Conservation (phyloP, 768 basidiomycete genomes). For the Lentinula edodes region DNA sequence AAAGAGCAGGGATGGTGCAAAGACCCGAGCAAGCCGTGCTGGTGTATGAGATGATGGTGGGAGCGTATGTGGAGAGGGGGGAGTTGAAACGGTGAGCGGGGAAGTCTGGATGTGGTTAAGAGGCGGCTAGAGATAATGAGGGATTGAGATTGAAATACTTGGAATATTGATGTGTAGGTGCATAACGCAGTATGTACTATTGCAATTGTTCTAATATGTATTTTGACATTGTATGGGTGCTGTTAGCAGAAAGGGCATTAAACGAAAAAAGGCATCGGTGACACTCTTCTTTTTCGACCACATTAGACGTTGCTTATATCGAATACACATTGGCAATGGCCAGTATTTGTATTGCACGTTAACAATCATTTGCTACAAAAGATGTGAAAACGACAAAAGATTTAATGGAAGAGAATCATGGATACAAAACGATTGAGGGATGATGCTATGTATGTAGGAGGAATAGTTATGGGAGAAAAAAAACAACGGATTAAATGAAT, state of each 20-base stretch:
- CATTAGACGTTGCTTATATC: too few species aligned
- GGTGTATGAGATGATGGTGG: constrained; percentile 54
- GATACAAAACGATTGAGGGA: not conserved
- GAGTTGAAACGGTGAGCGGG: not conserved
- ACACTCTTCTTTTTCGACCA: too few species aligned
- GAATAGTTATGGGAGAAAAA: not conserved
- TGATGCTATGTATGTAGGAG: not conserved
- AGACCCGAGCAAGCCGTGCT: constrained; percentile 56
- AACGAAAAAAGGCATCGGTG: too few species aligned
- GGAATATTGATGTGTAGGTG: too few species aligned
- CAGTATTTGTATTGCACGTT: too few species aligned
- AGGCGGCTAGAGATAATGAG: too few species aligned
- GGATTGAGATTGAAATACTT: too few species aligned
- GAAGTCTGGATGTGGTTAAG: not conserved
- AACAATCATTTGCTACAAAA: not conserved
- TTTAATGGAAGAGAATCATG: not conserved
- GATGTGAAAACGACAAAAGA: not conserved
- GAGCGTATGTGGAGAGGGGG: not conserved
- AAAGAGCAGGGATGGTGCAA: constrained; percentile 80
- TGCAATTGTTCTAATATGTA: too few species aligned
- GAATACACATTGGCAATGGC: not conserved
- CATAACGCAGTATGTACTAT: too few species aligned
- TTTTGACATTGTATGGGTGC: too few species aligned
- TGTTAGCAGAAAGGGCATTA: too few species aligned
- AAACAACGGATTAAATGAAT: not conserved